Conservation (phyloP, 495 filamentous ascomycete genomes). For the Penicillium steckii region DNA sequence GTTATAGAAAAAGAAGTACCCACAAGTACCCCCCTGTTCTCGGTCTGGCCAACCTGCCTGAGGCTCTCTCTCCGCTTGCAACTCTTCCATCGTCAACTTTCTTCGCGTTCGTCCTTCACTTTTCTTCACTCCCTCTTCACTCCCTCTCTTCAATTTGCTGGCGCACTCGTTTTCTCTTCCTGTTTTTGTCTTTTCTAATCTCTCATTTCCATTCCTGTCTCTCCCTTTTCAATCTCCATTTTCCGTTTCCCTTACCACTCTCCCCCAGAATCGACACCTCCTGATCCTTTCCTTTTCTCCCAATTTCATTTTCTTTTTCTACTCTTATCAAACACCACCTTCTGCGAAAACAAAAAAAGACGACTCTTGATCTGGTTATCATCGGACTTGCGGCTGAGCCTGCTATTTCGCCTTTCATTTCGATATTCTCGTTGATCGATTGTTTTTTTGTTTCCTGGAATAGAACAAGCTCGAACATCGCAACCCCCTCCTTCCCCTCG, state of each 20-base stretch:
- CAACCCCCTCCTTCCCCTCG: not conserved
- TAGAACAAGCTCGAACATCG: not conserved
- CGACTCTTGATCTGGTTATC: slow-evolving; percentile 32
- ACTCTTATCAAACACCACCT: slow-evolving; percentile 5
- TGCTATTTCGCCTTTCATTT: slow-evolving; percentile 22
- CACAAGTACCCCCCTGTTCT: slow-evolving; percentile 14
- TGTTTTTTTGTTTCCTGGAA: slow-evolving; percentile 2
- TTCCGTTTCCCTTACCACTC: not conserved
- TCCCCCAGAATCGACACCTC: not conserved
- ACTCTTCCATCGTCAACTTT: slow-evolving; percentile 3
- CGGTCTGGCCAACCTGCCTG: slow-evolving; percentile 25
- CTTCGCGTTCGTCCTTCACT: slow-evolving; percentile 25
- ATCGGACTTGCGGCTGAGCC: slow-evolving; percentile 31
- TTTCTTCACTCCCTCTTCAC: slow-evolving; percentile 21
- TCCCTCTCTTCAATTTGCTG: slow-evolving; percentile 16
- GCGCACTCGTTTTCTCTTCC: slow-evolving; percentile 18
- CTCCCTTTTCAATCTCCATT: not conserved
- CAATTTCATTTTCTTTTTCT: slow-evolving; percentile 7
- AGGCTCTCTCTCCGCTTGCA: slow-evolving; percentile 29
- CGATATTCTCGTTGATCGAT: slow-evolving; percentile 19
- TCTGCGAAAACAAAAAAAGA: not conserved
- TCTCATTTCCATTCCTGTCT: not conserved
- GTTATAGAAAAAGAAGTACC: not conserved
- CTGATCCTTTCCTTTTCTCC: slow-evolving; percentile 7
- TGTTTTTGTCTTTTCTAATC: slow-evolving; percentile 4